Evolutionary conservation across 371 early-diverging fungal genomes (phyloP).

Genomic region (Syncephalastrum sp.): DNA sequence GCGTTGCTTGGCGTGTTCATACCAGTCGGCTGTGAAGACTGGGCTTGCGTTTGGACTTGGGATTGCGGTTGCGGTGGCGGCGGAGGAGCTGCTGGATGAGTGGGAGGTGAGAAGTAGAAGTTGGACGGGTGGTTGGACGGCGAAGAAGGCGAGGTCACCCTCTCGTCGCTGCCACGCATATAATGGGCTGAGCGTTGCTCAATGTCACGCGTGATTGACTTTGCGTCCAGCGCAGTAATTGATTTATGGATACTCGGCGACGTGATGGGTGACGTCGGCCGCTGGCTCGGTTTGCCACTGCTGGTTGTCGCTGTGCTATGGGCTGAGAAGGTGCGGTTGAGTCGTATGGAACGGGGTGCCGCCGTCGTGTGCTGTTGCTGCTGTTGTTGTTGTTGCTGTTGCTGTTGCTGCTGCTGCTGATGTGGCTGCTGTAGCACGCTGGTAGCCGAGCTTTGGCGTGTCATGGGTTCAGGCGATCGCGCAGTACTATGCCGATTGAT

Average conservation of each 20-base stretch:
- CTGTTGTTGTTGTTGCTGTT: conserved; percentile 5
- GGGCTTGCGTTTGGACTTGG: too few species aligned
- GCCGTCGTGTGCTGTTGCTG: conserved; percentile 3
- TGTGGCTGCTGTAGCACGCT: conserved; percentile 10
- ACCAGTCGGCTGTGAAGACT: too few species aligned
- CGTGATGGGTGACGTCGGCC: conserved; percentile 43
- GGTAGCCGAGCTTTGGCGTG: conserved; percentile 9
- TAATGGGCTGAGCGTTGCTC: conserved; percentile 35
- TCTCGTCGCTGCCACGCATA: conserved; percentile 26
- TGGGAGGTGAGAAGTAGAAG: conserved; percentile 18
- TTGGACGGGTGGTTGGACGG: conserved; percentile 18
- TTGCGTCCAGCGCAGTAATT: conserved; percentile 61
- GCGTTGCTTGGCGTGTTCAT: neutral
- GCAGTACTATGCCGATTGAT: conserved; percentile 29
- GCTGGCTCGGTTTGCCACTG: conserved; percentile 16
- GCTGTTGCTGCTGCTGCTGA: conserved; percentile 3
- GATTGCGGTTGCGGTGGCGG: conserved; percentile 8
- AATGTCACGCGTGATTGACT: conserved; percentile 60
- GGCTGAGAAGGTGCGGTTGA: conserved; percentile 30
- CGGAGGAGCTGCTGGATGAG: conserved; percentile 7
- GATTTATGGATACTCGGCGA: conserved; percentile 53
- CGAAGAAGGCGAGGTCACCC: conserved; percentile 32
- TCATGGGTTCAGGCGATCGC: conserved; percentile 19
- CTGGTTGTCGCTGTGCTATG: conserved; percentile 11
- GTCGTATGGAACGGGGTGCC: conserved; percentile 17